Base-by-base conservation (phyloP, 352 stramenopile genomes). In the Globisporangium okanoganense region DNA sequence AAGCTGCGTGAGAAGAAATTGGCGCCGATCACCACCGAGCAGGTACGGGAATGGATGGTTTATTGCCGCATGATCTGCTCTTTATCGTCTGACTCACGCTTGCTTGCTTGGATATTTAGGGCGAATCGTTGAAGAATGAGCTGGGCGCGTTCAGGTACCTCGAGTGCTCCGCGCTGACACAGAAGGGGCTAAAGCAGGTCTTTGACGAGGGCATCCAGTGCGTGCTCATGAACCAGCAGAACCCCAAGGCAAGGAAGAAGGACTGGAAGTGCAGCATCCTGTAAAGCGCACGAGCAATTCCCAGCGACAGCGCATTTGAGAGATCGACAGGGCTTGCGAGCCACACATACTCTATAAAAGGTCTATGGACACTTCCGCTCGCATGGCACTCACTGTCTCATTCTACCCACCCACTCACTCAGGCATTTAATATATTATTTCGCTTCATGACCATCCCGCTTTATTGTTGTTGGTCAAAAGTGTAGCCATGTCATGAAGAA, bases 141-240 rank as follows among this genome's bases (percentile, higher is more conserved):
- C 78, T 98, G 1, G 81, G 88, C 31, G 92, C 92, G 25, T 96
- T 82, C 76, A 95, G 88, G 68, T 98, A 97, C 67, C 75, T 98
- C 58, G 94, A 98, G 73, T 98, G 92, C 70, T 97, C 90, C 27
- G 94, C 94, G 18, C 68, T 97, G 52, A 98, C 91, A 20, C 93
- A 98, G 73, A 93, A 97, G 57, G 90, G 89, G 9, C 83, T 98
- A 47, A 98, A 98, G 76, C 78, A 93, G 49, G 92, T 98, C 20
- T 98, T 98, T 55, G 94, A 98, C 65, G 87, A 97, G 53, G 89
- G 81, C 50, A 98, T 98, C 73, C 87, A 90, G 49, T 95, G 88
- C 63, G 90, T 95, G 12, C 77, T 97, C 56, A 80, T 72, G 3
- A 85, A 86, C 62, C 85, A 94, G 62, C 81, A 90, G 66, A 80